These are phyloP conservation scores for Acer campestre DNA, from an alignment of 345 rosid species.

Conservation along the genomic window DNA sequence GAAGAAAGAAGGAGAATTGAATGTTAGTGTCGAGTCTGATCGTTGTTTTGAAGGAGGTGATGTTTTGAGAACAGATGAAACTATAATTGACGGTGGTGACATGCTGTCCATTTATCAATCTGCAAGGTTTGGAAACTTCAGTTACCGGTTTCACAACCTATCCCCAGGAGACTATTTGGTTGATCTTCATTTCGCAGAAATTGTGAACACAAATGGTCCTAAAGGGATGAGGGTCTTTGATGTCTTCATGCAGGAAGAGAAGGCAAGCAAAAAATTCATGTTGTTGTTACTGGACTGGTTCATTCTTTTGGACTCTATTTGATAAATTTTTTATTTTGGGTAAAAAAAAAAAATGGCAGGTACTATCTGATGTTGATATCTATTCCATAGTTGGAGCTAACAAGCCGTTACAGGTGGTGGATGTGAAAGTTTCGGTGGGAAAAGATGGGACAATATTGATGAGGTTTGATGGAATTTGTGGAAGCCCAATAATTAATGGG, in stretches of 20 bases:
- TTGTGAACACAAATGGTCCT: slow-evolving; percentile 49
- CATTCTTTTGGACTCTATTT: not conserved
- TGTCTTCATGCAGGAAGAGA: slow-evolving; percentile 50
- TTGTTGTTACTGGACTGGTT: not conserved
- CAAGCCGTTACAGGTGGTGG: slow-evolving; percentile 44
- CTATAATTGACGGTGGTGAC: slow-evolving; percentile 43
- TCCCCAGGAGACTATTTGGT: slow-evolving; percentile 41
- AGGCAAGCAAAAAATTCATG: slow-evolving; percentile 33
- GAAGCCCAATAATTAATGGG: slow-evolving; percentile 44
- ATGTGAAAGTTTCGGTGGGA: slow-evolving; percentile 35
- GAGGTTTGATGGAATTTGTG: slow-evolving; percentile 44
- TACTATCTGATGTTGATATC: slow-evolving; percentile 46
- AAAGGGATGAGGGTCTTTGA: slow-evolving; percentile 52
- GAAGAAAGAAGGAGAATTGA: slow-evolving; percentile 21
- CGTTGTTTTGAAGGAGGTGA: slow-evolving; percentile 43
- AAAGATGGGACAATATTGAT: slow-evolving; percentile 30
- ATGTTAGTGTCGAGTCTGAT: slow-evolving; percentile 27
- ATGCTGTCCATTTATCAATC: slow-evolving; percentile 43
- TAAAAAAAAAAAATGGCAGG: slow-evolving; percentile 32
- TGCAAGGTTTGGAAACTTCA: slow-evolving; percentile 43
- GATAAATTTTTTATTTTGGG: not conserved
- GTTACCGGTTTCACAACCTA: slow-evolving; percentile 32
- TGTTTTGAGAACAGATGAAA: slow-evolving; percentile 41
- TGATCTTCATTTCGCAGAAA: slow-evolving; percentile 59
- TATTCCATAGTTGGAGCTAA: slow-evolving; percentile 52